phyloP scores from a whole-genome alignment of 148 eudicot genomes.

The Persicaria tinctoria region DNA sequence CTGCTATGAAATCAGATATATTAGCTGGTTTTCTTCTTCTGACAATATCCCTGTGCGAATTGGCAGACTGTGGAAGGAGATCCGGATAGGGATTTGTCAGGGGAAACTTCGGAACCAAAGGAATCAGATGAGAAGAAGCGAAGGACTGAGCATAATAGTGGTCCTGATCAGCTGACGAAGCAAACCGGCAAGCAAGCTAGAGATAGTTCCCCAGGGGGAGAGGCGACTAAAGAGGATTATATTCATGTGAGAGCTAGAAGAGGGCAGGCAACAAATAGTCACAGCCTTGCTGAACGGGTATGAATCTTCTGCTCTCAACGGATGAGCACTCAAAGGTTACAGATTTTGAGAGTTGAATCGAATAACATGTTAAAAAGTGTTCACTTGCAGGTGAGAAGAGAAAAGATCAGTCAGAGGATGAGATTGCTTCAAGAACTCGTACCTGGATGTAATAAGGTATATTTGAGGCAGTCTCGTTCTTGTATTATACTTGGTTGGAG shows the following conservation, averaged over 20 bases:
- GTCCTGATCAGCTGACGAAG: constrained; percentile 29
- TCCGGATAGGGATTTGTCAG: constrained; percentile 37
- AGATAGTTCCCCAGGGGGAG: constrained; percentile 47
- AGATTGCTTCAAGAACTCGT: constrained; percentile 95
- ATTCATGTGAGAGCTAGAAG: constrained; percentile 93
- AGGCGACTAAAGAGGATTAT: constrained; percentile 56
- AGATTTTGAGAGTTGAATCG: not conserved
- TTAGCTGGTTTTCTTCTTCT: not conserved
- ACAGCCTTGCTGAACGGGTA: constrained; percentile 98
- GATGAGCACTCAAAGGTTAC: constrained; percentile 60
- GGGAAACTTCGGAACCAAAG: constrained; percentile 42
- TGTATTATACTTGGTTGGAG: not conserved
- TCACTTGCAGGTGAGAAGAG: constrained; percentile 65
- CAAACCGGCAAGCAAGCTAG: constrained; percentile 58
- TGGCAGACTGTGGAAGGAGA: constrained; percentile 44
- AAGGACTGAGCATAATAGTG: constrained; percentile 39
- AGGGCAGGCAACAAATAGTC: constrained; percentile 97
- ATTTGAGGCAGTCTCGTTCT: constrained; percentile 2
- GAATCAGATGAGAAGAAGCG: constrained; percentile 49
- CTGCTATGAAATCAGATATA: not conserved
- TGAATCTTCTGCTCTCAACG: constrained; percentile 5
- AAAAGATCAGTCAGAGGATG: constrained; percentile 91
- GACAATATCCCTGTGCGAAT: not conserved
- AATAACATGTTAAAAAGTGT: not conserved
- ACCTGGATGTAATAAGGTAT: constrained; percentile 93